Evolutionary conservation across 208 protist species (phyloP), one percentile per base, ranked within the genome.

Genomic region (Acanthamoeba quina): DNA sequence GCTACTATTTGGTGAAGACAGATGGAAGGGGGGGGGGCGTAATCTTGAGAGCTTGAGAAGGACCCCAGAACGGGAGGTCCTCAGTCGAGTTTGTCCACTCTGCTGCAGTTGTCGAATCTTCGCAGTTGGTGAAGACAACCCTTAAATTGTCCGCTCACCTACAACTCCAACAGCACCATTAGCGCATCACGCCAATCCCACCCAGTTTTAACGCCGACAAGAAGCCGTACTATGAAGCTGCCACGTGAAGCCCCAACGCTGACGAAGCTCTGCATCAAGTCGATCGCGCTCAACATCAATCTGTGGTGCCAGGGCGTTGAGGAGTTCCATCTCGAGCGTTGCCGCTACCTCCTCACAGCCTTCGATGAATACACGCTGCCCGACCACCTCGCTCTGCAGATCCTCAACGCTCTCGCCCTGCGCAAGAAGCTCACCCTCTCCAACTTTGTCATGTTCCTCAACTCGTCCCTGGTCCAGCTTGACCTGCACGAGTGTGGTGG

Each of bases 401-500:
- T 90, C 82, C 56, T 90, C 52, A 90, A 68, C 52, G 52, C 29
- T 2, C 82, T 90, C 82, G 60, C 82, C 4, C 34, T 47, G 15
- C 47, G 82, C 15, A 90, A 66, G 52, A 90, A 68, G 34, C 60
- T 90, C 31, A 90, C 56, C 10, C 56, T 90, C 34, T 90, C 82
- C 60, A 68, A 62, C 60, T 68, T 90, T 24, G 82, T 68, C 49
- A 31, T 90, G n/a, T 90, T 90, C 60, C 82, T 90, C 82, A 90
- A 90, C 82, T 49, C 52, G 56, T 90, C 82, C 37, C 54, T 90
- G n/a, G 24, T 68, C n/a, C 82, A 90, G 29, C 31, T 90, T 4
- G 82, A 90, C 26, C 82, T 90, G 17, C 82, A 68, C 82, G 31
- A 62, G 29, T 90, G 82, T 24, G 82, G 56, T n/a, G 82, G 56